A percentile compares a stretch with the other conserved stretches of the same genome.
phyloP scores from a whole-genome alignment of 1,139 yeast species.

The Scheffersomyces segobiensis region DNA sequence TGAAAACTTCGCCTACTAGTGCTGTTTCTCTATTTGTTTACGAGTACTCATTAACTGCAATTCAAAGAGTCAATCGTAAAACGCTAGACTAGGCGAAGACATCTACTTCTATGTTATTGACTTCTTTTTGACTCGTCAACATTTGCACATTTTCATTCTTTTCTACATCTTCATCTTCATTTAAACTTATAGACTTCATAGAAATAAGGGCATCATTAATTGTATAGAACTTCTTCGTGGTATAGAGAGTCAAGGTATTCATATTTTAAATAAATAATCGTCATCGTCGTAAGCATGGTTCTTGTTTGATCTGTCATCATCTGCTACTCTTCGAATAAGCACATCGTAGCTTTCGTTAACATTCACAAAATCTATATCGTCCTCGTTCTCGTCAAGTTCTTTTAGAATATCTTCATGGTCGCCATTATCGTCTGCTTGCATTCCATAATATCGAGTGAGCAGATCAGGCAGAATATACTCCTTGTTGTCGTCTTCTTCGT shows the following conservation, averaged over 20 bases:
- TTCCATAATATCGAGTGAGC: constrained; percentile 34
- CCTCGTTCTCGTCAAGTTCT: constrained; percentile 15
- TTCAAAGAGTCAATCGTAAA: constrained; percentile 2
- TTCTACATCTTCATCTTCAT: not conserved
- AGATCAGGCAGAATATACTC: constrained; percentile 47
- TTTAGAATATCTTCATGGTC: constrained; percentile 19
- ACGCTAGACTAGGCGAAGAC: not conserved
- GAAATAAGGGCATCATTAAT: not conserved
- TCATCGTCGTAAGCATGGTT: constrained; percentile 23
- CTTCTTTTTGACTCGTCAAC: not conserved
- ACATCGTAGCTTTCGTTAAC: constrained; percentile 19
- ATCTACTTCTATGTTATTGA: not conserved
- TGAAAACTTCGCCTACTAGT: constrained; percentile 82
- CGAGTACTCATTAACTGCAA: constrained; percentile 41
- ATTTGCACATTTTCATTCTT: not conserved
- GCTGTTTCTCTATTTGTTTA: constrained; percentile 76
- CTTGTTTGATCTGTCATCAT: constrained; percentile 11
- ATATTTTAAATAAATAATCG: constrained; percentile 35
- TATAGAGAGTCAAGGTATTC: constrained; percentile 1
- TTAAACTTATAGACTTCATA: not conserved
- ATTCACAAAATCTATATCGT: constrained; percentile 31
- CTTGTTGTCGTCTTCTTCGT: constrained; percentile 31
- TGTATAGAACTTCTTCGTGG: not conserved
- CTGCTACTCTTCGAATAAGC: constrained; percentile 9
- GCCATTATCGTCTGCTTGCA: constrained; percentile 16